Base-by-base conservation (phyloP, 2,329 filamentous ascomycete species). In the Dactylellina cionopaga region DNA sequence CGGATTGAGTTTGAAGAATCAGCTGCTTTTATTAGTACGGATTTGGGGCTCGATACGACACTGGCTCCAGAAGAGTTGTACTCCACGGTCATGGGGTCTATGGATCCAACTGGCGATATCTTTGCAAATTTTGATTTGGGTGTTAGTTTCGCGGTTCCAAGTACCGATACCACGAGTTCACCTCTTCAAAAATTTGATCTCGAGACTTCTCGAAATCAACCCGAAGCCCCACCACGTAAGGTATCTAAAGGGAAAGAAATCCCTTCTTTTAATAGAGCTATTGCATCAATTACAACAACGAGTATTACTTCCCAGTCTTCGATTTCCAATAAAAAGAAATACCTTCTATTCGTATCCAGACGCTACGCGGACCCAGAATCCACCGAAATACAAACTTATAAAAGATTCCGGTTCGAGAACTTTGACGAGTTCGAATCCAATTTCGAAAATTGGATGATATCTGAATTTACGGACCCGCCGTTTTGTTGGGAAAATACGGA, bases 401-500 rank as follows among this genome's bases (percentile, higher is more conserved):
- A 51, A 15, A 33, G 15, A 41, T 66, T 58, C 24, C 9, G 3
- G 6, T 58, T 58, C 22, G 35, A 31, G 2, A 41, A 7, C 17
- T 41, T 41, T 41, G 37, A 15, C 6, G 51, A 39, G 22, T 60
- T 60, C 11, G 19, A 17, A 29, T 44, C 19, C 5, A 10, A 9
- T n/a, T 58, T 66, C 22, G 62, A 66, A 19, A 1, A 1, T 4
- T 66, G 62, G 62, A 13, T 66, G 22, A 6, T 1, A 13, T 37
- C 31, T n/a, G n/a, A 46, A 6, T 66, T 66, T 19, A 19, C 15
- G 10, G 51, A 66, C 22, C 62, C 62, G 1, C 17, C n/a, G n/a
- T 66, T 66, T 33, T 29, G 31, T 31, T 66, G 62, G 62, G 15
- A 15, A 7, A 24, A 5, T 6, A 66, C 58, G 62, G 51, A 66